Conservation (phyloP, 192 early-diverging fungal genomes). For the Coemansia biformis region DNA sequence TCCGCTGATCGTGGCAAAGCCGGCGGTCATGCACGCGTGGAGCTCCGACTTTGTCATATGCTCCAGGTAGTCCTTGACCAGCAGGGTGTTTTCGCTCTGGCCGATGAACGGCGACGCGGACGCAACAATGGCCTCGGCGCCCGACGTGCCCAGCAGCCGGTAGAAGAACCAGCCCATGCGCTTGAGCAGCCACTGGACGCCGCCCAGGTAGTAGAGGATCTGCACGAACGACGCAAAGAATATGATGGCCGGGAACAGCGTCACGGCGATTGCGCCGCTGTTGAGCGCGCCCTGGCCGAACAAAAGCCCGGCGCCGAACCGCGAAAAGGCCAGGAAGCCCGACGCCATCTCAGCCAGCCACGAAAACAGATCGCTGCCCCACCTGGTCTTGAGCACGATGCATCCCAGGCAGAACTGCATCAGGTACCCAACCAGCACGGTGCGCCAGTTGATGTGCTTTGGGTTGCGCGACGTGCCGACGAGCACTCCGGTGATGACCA, state of each 20-base stretch:
- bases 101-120: constrained; percentile 83
- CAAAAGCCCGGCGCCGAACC: constrained; percentile 61
- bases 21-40: constrained; percentile 78
- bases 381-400: constrained; percentile 67
- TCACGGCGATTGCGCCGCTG: constrained; percentile 57
- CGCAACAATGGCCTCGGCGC: constrained; percentile 78
- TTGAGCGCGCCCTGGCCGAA: constrained; percentile 47
- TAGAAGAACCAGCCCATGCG: constrained; percentile 66
- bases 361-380: constrained; percentile 67
- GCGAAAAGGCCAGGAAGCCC: constrained; percentile 62
- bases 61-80: constrained; percentile 75
- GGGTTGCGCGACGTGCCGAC: constrained; percentile 58
- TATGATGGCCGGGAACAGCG: constrained; percentile 77
- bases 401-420: constrained; percentile 75
- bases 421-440: constrained; percentile 61
- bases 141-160: constrained; percentile 67
- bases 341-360: constrained; percentile 59
- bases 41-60: constrained; percentile 82
- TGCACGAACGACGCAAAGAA: constrained; percentile 86
- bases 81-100: constrained; percentile 75
- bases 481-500: constrained; percentile 54
- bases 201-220: constrained; percentile 76
- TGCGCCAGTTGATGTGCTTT: constrained; percentile 68
- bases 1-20: constrained; percentile 86
- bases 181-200: constrained; percentile 72